A percentile compares a stretch with the other conserved stretches of the same genome.
Conservation (phyloP, 2,329 filamentous ascomycete species). For the Colletotrichum echinochloae region DNA sequence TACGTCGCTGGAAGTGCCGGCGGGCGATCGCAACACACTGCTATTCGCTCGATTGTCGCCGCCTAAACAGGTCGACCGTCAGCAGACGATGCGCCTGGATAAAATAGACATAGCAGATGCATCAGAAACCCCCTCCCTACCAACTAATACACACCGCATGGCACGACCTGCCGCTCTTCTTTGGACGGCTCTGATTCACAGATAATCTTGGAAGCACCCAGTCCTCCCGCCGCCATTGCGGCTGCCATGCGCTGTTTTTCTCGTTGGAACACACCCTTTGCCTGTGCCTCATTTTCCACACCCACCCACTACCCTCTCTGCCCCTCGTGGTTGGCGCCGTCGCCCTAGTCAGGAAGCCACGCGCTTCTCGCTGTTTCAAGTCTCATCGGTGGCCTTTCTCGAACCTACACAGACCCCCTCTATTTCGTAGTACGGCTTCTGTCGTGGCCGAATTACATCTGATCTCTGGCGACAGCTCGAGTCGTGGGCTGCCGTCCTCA, state of each 20-base stretch:
- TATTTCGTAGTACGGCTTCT: conserved; percentile 16
- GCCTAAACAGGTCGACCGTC: not conserved
- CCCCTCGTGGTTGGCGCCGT: conserved; percentile 16
- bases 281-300: conserved; percentile 3
- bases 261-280: not conserved
- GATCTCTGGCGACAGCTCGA: conserved; percentile 25
- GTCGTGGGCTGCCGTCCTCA: conserved; percentile 6
- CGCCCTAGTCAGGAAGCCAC: conserved; percentile 14
- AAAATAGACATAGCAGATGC: conserved; percentile 1
- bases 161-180: not conserved
- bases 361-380: conserved; percentile 28
- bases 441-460: conserved; percentile 23
- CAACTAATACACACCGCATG: conserved; percentile 9
- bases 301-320: conserved; percentile 4
- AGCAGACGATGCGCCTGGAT: conserved; percentile 22
- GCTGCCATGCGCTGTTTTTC: conserved; percentile 1
- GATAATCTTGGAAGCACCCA: conserved; percentile 14
- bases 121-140: conserved; percentile 1
- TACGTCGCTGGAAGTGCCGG: not conserved
- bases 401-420: conserved; percentile 7
- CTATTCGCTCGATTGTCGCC: conserved; percentile 5
- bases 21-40: not conserved
- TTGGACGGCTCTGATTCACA: not conserved
- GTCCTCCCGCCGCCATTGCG: not conserved
- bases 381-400: conserved; percentile 3